phyloP scores from a whole-genome alignment of 495 filamentous ascomycete species.

The Staphylotrichum longicolle region DNA sequence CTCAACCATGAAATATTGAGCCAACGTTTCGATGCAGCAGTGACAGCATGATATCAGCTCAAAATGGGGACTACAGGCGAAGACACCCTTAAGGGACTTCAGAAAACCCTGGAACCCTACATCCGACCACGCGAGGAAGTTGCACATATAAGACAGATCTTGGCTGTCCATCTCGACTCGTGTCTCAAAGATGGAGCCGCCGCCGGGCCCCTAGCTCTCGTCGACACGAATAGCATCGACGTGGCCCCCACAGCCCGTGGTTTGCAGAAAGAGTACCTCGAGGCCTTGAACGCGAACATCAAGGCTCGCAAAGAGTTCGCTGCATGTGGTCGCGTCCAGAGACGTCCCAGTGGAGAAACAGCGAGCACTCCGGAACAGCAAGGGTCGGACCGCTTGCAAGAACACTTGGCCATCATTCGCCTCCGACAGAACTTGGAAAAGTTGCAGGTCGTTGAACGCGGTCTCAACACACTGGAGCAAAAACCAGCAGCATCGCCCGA shows the following conservation, averaged over 20 bases:
- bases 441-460: constrained; percentile 48
- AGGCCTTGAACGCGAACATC: constrained; percentile 58
- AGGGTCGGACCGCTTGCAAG: constrained; percentile 39
- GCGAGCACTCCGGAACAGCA: background rate
- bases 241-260: constrained; percentile 30
- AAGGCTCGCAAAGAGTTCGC: constrained; percentile 51
- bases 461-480: constrained; percentile 47
- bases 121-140: constrained; percentile 45
- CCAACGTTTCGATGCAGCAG: background rate
- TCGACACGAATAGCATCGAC: constrained; percentile 31
- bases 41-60: background rate
- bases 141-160: constrained; percentile 41
- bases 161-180: constrained; percentile 41
- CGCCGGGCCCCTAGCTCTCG: constrained; percentile 39
- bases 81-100: constrained; percentile 25
- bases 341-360: constrained; percentile 16
- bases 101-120: constrained; percentile 37
- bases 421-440: constrained; percentile 56
- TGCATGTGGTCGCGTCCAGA: constrained; percentile 29
- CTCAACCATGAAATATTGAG: background rate
- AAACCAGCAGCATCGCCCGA: constrained; percentile 54
- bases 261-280: constrained; percentile 52
- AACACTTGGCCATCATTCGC: constrained; percentile 47
- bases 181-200: constrained; percentile 34
- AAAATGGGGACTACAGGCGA: constrained; percentile 14